These are phyloP conservation scores for Hemisphaericaspora xylofermentans DNA, from an alignment of 1,139 yeast genomes.

Conservation along the genomic window DNA sequence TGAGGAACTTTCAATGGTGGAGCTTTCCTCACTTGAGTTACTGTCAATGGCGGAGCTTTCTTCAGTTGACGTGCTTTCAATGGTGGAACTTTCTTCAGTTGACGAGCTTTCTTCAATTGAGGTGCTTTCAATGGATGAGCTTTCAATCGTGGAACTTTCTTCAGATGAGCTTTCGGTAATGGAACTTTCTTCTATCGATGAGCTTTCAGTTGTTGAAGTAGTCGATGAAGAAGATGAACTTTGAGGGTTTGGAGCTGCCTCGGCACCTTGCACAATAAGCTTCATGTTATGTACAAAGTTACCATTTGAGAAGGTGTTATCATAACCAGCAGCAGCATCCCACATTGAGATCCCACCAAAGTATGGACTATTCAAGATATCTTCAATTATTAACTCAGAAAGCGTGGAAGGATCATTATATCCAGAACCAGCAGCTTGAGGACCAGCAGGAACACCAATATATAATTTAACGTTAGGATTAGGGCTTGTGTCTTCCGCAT, in stretches of 20 bases:
- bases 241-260: slow-evolving; percentile 5
- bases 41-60: too few relatives aligned
- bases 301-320: slow-evolving; percentile 49
- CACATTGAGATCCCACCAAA: slow-evolving; percentile 89
- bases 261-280: slow-evolving; percentile 16
- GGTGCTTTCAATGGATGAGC: slow-evolving; percentile 2
- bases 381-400: slow-evolving; percentile 22
- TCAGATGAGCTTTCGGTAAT: slow-evolving; percentile 3
- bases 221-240: slow-evolving; percentile 6
- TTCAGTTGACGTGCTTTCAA: too few relatives aligned
- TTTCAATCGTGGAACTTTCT: slow-evolving; percentile 4
- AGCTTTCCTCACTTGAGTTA: too few relatives aligned
- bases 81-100: too few relatives aligned
- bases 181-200: slow-evolving; percentile 2
- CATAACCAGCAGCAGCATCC: slow-evolving; percentile 85
- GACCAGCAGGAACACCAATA: slow-evolving; percentile 74
- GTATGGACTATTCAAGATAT: slow-evolving; percentile 38
- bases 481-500: slow-evolving; percentile 61
- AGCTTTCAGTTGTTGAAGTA: slow-evolving; percentile 5
- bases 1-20: too few relatives aligned
- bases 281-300: slow-evolving; percentile 46
- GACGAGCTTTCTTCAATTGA: background rate
- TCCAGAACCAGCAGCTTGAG: slow-evolving; percentile 58
- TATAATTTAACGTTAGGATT: slow-evolving; percentile 64
- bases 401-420: slow-evolving; percentile 24